Percentiles rank a stretch among this genome's conserved stretches.
These are phyloP conservation scores for Coprinopsis marcescibilis DNA, from an alignment of 768 basidiomycete species.

Conservation along the genomic window DNA sequence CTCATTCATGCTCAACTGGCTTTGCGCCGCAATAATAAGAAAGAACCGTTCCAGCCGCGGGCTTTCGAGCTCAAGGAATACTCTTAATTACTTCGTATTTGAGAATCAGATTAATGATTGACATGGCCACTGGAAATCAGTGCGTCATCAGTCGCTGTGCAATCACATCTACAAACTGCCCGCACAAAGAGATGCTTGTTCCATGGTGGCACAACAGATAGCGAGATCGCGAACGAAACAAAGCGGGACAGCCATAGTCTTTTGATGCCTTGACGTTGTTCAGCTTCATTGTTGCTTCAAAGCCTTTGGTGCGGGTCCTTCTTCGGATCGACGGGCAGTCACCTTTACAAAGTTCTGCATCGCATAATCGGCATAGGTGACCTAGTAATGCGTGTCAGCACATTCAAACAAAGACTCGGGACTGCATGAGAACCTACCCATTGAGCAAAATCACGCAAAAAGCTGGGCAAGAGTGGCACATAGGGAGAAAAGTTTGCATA, in stretches of 20 bases:
- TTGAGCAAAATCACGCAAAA: conserved; percentile 66
- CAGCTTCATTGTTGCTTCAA: conserved; percentile 13
- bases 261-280: too few species aligned
- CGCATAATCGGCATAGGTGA: conserved; percentile 61
- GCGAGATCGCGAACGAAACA: too few species aligned
- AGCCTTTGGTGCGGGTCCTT: conserved; percentile 26
- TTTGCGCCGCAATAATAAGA: not conserved
- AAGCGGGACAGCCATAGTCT: too few species aligned
- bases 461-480: conserved; percentile 60
- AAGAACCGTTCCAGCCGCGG: not conserved
- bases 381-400: conserved; percentile 28
- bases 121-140: too few species aligned
- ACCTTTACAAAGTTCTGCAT: conserved; percentile 68
- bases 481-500: conserved; percentile 57
- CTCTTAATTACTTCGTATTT: not conserved
- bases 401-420: conserved; percentile 4
- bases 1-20: conserved; percentile 6
- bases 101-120: too few species aligned
- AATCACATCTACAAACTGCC: too few species aligned
- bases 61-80: not conserved
- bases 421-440: conserved; percentile 44
- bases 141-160: too few species aligned
- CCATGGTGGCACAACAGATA: too few species aligned
- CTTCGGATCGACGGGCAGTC: conserved; percentile 53
- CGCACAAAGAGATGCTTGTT: too few species aligned